A percentile compares a stretch with the other conserved stretches of the same genome.
Evolutionary conservation across 768 basidiomycete genomes (phyloP).

Genomic region (Podaxis sp.): DNA sequence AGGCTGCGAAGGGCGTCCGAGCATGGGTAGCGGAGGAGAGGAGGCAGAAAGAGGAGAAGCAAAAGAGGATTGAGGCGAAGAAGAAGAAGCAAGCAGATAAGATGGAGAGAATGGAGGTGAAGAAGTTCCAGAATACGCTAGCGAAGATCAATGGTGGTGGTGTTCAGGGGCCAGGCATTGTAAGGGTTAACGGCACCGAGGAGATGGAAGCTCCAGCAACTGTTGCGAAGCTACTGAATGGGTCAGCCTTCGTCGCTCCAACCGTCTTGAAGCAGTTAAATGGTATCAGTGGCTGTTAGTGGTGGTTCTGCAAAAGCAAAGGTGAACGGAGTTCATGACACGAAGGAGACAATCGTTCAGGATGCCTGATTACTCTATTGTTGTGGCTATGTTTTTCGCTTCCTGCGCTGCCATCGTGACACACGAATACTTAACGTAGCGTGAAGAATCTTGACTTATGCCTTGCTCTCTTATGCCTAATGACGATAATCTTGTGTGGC

Average conservation of each 20-base stretch:
- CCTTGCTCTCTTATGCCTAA: neutral
- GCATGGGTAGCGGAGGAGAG: conserved; percentile 42
- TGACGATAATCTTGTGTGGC: neutral
- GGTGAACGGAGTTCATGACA: neutral
- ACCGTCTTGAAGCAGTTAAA: neutral
- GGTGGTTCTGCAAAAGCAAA: neutral
- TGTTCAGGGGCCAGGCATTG: neutral
- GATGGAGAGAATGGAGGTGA: conserved; percentile 20
- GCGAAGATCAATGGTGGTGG: conserved; percentile 18
- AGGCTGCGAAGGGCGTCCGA: conserved; percentile 26
- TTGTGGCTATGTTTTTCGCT: neutral
- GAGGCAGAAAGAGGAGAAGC: conserved; percentile 27
- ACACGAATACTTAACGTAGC: neutral
- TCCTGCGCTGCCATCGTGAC: neutral
- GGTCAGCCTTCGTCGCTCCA: neutral
- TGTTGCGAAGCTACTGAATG: neutral
- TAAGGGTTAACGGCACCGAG: neutral
- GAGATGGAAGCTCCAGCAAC: neutral
- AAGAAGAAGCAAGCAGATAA: conserved; percentile 22
- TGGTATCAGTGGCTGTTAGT: neutral
- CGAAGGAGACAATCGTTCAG: neutral
- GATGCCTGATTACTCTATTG: neutral
- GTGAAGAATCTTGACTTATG: neutral
- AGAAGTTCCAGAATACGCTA: conserved; percentile 22
- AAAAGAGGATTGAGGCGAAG: conserved; percentile 27